Conservation (phyloP, 2,329 filamentous ascomycete genomes). For the Alternaria infectoria region DNA sequence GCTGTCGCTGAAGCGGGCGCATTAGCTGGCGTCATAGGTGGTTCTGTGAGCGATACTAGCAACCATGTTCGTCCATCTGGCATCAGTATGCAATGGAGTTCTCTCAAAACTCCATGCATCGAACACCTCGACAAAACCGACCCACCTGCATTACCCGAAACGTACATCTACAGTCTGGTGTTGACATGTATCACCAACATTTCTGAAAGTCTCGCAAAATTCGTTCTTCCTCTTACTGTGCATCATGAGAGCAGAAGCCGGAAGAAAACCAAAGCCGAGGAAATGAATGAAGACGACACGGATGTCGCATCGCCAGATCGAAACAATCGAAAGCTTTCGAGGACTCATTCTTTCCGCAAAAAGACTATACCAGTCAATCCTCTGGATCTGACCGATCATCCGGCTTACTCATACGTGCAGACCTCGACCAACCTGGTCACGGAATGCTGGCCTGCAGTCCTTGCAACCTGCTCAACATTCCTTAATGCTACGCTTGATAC, state of each 20-base stretch:
- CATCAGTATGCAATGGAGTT: slow-evolving; percentile 91
- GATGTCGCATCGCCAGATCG: slow-evolving; percentile 33
- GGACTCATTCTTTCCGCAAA: slow-evolving; percentile 72
- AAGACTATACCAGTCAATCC: slow-evolving; percentile 86
- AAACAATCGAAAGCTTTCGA: slow-evolving; percentile 54
- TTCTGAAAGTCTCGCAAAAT: slow-evolving; percentile 91
- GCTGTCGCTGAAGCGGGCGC: slow-evolving; percentile 89
- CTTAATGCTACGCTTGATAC: slow-evolving; percentile 89
- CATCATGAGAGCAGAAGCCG: slow-evolving; percentile 66
- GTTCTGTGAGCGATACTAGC: slow-evolving; percentile 64
- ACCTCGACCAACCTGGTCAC: slow-evolving; percentile 84
- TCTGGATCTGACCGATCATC: slow-evolving; percentile 74
- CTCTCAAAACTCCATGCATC: slow-evolving; percentile 83
- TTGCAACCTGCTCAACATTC: slow-evolving; percentile 95
- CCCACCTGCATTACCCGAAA: slow-evolving; percentile 81
- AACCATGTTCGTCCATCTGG: slow-evolving; percentile 72
- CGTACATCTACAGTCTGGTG: slow-evolving; percentile 90
- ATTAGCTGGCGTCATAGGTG: slow-evolving; percentile 82
- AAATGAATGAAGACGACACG: slow-evolving; percentile 26
- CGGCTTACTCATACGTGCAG: slow-evolving; percentile 72
- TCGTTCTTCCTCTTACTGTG: slow-evolving; percentile 88
- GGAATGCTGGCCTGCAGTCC: slow-evolving; percentile 91
- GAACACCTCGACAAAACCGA: slow-evolving; percentile 94
- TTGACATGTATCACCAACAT: slow-evolving; percentile 87
- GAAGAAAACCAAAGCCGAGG: slow-evolving; percentile 51